These are phyloP conservation scores for Penicillium verrucosum DNA, from an alignment of 2,329 filamentous ascomycete genomes.

Conservation along the genomic window DNA sequence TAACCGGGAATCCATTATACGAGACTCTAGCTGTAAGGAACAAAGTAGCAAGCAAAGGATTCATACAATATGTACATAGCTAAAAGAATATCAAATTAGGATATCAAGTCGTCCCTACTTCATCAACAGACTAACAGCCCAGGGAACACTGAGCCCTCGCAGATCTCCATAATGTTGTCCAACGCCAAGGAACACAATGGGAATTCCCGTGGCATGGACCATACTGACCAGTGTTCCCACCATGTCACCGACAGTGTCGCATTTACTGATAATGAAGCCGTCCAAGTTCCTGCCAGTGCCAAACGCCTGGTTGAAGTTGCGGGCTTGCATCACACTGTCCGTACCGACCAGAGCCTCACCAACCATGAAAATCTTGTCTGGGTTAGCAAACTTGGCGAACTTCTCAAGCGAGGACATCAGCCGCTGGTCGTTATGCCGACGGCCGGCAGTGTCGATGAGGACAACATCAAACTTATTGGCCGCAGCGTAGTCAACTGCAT, in stretches of 20 bases:
- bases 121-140: conserved; percentile 61
- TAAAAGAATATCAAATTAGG: neutral
- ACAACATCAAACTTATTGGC: conserved; percentile 84
- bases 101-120: conserved; percentile 31
- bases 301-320: conserved; percentile 94
- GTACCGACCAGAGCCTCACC: conserved; percentile 89
- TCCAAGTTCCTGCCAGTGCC: conserved; percentile 76
- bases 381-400: conserved; percentile 91
- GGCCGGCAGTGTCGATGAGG: conserved; percentile 91
- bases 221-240: conserved; percentile 93
- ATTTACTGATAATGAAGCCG: conserved; percentile 98
- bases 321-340: conserved; percentile 89
- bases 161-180: conserved; percentile 67
- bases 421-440: conserved; percentile 90
- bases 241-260: conserved; percentile 99
- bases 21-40: neutral
- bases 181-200: conserved; percentile 84
- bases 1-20: neutral
- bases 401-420: conserved; percentile 97
- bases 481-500: conserved; percentile 78
- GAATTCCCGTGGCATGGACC: conserved; percentile 94
- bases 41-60: neutral
- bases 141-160: conserved; percentile 61
- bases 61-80: neutral
- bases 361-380: conserved; percentile 99